Conservation (phyloP, 2,329 filamentous ascomycete genomes). For the Chrysosporium queenslandicum region DNA sequence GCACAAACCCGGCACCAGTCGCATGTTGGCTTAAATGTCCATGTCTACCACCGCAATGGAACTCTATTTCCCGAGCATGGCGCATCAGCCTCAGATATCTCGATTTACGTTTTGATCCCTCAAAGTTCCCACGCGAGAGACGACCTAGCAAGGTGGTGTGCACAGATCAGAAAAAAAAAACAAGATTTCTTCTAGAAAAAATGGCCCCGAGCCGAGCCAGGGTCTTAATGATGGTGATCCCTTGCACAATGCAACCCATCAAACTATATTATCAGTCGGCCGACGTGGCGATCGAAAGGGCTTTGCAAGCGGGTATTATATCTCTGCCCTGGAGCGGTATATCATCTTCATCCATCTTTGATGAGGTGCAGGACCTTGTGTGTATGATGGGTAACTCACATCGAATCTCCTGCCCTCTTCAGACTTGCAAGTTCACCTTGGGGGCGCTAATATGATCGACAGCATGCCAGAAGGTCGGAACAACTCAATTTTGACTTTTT, state of each 20-base stretch:
- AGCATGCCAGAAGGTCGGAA: not conserved
- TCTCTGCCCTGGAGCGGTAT: not conserved
- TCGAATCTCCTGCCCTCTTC: too few species aligned
- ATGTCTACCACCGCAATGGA: not conserved
- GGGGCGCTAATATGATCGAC: not conserved
- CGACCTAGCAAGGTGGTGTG: not conserved
- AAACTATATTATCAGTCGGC: not conserved
- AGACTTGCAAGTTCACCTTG: not conserved
- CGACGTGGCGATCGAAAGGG: not conserved
- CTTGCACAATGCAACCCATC: slow-evolving; percentile 4
- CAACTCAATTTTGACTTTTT: not conserved
- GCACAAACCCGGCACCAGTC: not conserved
- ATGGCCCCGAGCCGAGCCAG: not conserved
- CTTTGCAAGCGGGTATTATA: not conserved
- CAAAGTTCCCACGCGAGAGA: not conserved
- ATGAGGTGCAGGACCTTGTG: not conserved
- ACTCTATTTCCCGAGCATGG: not conserved
- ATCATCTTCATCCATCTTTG: not conserved
- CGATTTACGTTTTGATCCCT: not conserved
- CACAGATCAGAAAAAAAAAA: not conserved
- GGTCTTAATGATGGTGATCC: not conserved
- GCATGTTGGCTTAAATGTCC: not conserved
- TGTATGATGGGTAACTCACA: too few species aligned
- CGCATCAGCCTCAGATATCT: not conserved
- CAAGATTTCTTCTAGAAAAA: not conserved